Base-by-base conservation (phyloP, 2,329 filamentous ascomycete species). In the Penicillium sp. region DNA sequence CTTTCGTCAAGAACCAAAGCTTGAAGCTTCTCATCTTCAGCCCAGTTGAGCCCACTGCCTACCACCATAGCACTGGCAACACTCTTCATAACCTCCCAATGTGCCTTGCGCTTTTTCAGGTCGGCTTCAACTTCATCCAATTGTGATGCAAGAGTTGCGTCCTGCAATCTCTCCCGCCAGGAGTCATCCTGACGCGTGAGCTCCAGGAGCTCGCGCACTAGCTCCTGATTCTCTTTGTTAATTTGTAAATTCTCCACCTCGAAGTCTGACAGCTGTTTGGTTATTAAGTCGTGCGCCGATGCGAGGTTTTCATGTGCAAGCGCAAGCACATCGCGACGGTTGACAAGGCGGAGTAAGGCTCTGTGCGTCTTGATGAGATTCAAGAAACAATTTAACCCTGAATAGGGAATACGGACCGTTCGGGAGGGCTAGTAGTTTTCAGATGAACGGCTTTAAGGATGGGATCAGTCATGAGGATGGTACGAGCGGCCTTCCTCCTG, bases 21-120 rank as follows among this genome's bases (percentile, higher is more conserved):
- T 52, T 82, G 79, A 56, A 95, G 74, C 53, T 77, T 79, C 47
- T 85, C 80, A 70, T 95, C 85, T 38, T 81, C 76, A 12, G 84
- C 85, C 90, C 90, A 95, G 65, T 95, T 85, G 49, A 94, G 78
- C 43, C 90, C 90, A 69, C 90, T 95, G 3, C 88, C 89, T 5
- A 85, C 88, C 43, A 95, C 82, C 50, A 91, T 81, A 16, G 87
- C 89, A 64, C 87, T 88, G n/a, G 88, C 81, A 39, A 90, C 83
- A 23, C 84, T 88, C 74, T 93, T 94, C 70, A 93, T 82, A 18
- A 87, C 84, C 64, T 84, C 84, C 85, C 86, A 90, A 64, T 81
- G 81, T 59, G 85, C 83, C 56, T 82, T 82, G 67, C 84, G 86
- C 21, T 76, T 75, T 62, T 81, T 85, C 53, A 88, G 73, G 38